Base-by-base conservation (phyloP, 805 yeast species). In the Middelhovenomyces tepae region DNA sequence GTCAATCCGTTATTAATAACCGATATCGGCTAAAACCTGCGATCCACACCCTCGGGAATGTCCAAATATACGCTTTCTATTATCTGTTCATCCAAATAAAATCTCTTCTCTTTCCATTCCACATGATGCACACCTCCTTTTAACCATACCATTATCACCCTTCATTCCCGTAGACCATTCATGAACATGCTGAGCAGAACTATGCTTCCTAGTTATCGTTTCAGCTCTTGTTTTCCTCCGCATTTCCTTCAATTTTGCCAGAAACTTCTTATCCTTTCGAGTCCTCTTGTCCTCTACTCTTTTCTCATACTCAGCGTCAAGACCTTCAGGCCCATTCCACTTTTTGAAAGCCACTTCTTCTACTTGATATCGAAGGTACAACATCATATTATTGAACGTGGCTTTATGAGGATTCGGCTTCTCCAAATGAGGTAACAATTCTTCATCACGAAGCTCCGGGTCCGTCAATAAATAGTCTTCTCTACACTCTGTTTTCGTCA, bases 351-450 rank as follows among this genome's bases (percentile, higher is more conserved):
- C 94, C 57, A 69, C 83, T 48, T 79, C 84, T 54, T 91, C 98
- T n/a, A 91, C 85, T 49, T 91, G 97, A 50, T 75, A 81, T 39
- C 98, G 63, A 28, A 91, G 58, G 59, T 77, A 91, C 36, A 91
- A 64, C 67, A 87, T 94, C 99, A 91, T 91, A 50, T 91, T 71
- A 31, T 85, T 80, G 57, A 75, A 91, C 1, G 85, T 80, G 2
- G 76, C 76, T 27, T 87, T 85, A 56, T 91, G 95, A 0, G 99
- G 99, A 51, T 91, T 91, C 2, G 95, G 85, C 46, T 87, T 83
- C 42, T 86, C 94, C 39, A 89, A 61, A 41, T 91, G 72, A 7
- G 79, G 79, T 39, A 91, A 63, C 16, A 87, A 57, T 2, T 55
- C 63, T 4, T 57, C 58, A 53, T 91, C 98, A 33, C 72, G 68